Conservation (phyloP, 495 filamentous ascomycete species). For the Penicillium bovifimosum region DNA sequence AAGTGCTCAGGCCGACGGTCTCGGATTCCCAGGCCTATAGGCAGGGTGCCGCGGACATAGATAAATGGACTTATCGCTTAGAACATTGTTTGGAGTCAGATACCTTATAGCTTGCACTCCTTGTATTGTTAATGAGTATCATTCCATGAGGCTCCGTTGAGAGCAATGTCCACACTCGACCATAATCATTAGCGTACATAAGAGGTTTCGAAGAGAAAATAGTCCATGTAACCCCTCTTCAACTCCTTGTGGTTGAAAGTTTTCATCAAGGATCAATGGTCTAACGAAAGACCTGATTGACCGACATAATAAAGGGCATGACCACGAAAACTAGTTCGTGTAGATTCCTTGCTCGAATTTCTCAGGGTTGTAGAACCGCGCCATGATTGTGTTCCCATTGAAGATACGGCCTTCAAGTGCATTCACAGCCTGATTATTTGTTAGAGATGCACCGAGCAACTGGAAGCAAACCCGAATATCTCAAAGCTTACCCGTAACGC, state of each 20-base stretch:
- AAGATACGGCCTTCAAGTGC: constrained; percentile 78
- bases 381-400: constrained; percentile 74
- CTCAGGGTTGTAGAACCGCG: constrained; percentile 72
- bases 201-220: neutral
- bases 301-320: neutral
- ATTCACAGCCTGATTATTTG: constrained; percentile 65
- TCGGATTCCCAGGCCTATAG: neutral
- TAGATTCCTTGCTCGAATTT: constrained; percentile 74
- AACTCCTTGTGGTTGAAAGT: neutral
- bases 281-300: neutral
- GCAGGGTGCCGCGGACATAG: neutral
- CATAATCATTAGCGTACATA: neutral
- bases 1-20: neutral
- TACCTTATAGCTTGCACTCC: neutral
- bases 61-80: constrained; percentile 4
- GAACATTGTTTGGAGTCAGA: neutral
- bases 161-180: neutral
- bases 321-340: constrained; percentile 26
- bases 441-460: constrained; percentile 2
- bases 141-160: too few species aligned
- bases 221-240: neutral
- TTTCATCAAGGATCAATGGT: neutral
- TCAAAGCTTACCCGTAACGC: constrained; percentile 63
- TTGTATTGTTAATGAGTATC: neutral
- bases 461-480: neutral